Evolutionary conservation across 192 early-diverging fungal genomes (phyloP).

Genomic region (Pilobolus umbonatus): DNA sequence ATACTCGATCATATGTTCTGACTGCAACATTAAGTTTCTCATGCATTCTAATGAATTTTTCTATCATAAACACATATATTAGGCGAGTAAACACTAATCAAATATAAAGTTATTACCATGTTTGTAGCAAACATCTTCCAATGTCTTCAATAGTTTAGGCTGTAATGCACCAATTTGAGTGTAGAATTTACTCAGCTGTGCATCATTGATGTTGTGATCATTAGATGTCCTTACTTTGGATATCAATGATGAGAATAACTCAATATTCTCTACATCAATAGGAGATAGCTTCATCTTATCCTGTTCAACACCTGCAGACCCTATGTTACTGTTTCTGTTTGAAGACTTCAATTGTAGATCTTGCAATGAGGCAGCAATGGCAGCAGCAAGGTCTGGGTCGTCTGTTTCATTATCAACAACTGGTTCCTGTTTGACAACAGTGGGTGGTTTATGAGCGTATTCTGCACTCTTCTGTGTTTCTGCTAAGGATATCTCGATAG

Average conservation of each 20-base stretch:
- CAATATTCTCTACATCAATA: conserved; percentile 84
- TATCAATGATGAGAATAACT: conserved; percentile 83
- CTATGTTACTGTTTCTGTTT: conserved; percentile 38
- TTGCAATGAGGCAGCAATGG: conserved; percentile 71
- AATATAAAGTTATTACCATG: conserved; percentile 47
- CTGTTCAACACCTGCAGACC: too few relatives aligned
- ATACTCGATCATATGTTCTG: conserved; percentile 80
- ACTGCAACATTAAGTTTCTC: conserved; percentile 79
- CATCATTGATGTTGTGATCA: conserved; percentile 68
- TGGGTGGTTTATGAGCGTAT: background rate
- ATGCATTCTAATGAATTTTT: conserved; percentile 65
- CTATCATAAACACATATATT: background rate
- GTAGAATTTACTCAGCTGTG: conserved; percentile 77
- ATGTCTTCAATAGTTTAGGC: conserved; percentile 70
- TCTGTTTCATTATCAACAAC: background rate
- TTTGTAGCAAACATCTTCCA: conserved; percentile 71
- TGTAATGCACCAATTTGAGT: conserved; percentile 81
- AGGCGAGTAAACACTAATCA: background rate
- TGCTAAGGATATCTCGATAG: conserved; percentile 87
- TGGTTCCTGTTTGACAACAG: background rate
- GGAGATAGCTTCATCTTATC: conserved; percentile 66
- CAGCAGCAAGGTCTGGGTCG: conserved; percentile 57
- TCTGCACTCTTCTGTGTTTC: conserved; percentile 53
- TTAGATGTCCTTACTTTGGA: conserved; percentile 69
- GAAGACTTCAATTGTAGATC: conserved; percentile 44